A percentile compares a stretch with the other conserved stretches of the same genome.
Conservation (phyloP, 2,329 filamentous ascomycete genomes). For the Paecilomyces sp. region DNA sequence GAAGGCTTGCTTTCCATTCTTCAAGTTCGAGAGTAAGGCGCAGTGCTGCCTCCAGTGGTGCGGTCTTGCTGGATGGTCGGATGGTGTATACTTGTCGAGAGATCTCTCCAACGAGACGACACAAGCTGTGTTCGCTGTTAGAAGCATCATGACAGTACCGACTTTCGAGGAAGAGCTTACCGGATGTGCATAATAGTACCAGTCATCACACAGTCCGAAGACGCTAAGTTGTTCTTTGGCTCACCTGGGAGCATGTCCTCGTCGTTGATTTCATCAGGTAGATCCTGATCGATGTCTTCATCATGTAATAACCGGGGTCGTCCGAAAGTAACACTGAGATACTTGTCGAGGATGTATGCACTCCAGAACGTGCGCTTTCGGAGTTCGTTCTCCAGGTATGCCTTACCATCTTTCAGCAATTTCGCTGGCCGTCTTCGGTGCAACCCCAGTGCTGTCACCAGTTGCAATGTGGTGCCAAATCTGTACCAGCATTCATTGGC, state of each 20-base stretch:
- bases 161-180: conserved; percentile 10
- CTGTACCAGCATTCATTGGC: conserved; percentile 56
- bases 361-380: conserved; percentile 57
- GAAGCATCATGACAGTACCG: not conserved
- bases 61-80: conserved; percentile 20
- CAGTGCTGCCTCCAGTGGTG: conserved; percentile 24
- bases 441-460: conserved; percentile 41
- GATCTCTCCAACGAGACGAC: conserved; percentile 43
- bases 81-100: conserved; percentile 38
- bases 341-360: conserved; percentile 56
- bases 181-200: conserved; percentile 32
- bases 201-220: conserved; percentile 33
- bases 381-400: conserved; percentile 41
- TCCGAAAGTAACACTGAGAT: conserved; percentile 57
- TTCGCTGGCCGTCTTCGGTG: conserved; percentile 26
- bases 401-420: conserved; percentile 19
- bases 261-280: conserved; percentile 51
- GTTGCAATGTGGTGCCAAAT: conserved; percentile 51
- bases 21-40: conserved; percentile 28
- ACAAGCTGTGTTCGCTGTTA: conserved; percentile 29
- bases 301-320: conserved; percentile 55
- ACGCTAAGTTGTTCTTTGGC: conserved; percentile 23
- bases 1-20: conserved; percentile 28
- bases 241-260: conserved; percentile 46
- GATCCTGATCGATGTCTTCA: conserved; percentile 56